Percentiles rank a stretch among this genome's conserved stretches.
Evolutionary conservation across 768 basidiomycete genomes (phyloP).

Genomic region (Plicaturopsis crispa): DNA sequence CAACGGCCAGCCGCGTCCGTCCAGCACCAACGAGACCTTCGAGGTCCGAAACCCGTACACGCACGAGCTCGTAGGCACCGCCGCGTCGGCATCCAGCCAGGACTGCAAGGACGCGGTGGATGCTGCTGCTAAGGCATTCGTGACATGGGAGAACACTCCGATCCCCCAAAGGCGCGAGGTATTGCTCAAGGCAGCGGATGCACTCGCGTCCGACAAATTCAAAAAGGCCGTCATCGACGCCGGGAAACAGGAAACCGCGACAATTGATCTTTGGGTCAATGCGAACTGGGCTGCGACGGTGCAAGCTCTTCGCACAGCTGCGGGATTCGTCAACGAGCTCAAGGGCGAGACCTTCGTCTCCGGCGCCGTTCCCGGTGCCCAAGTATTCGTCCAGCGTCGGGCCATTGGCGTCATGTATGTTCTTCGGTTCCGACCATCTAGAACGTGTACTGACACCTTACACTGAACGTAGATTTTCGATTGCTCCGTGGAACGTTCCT

Average conservation of each 20-base stretch:
- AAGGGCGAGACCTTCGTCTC: slow-evolving; percentile 39
- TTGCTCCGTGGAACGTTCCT: slow-evolving; percentile 53
- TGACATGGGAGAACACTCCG: slow-evolving; percentile 35
- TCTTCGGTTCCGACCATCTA: not conserved
- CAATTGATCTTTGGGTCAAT: slow-evolving; percentile 13
- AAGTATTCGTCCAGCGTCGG: slow-evolving; percentile 35
- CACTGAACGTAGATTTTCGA: slow-evolving; percentile 30
- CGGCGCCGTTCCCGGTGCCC: slow-evolving; percentile 30
- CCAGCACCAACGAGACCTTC: slow-evolving; percentile 31
- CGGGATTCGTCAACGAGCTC: slow-evolving; percentile 27
- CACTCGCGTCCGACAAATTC: slow-evolving; percentile 35
- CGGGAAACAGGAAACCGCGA: slow-evolving; percentile 31
- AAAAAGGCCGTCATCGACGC: slow-evolving; percentile 23
- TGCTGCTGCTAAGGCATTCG: slow-evolving; percentile 37
- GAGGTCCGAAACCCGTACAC: slow-evolving; percentile 38
- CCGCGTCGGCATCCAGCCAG: slow-evolving; percentile 37
- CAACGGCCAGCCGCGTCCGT: slow-evolving; percentile 27
- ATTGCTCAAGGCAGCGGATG: slow-evolving; percentile 39
- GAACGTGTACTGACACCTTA: not conserved
- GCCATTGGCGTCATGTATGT: slow-evolving; percentile 48
- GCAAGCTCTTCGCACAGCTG: slow-evolving; percentile 22
- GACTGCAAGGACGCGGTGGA: slow-evolving; percentile 39
- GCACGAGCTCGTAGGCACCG: slow-evolving; percentile 31
- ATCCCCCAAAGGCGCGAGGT: slow-evolving; percentile 32
- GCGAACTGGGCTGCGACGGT: slow-evolving; percentile 19